phyloP scores from a whole-genome alignment of 1,139 yeast genomes.

The Taphrina betulina region DNA sequence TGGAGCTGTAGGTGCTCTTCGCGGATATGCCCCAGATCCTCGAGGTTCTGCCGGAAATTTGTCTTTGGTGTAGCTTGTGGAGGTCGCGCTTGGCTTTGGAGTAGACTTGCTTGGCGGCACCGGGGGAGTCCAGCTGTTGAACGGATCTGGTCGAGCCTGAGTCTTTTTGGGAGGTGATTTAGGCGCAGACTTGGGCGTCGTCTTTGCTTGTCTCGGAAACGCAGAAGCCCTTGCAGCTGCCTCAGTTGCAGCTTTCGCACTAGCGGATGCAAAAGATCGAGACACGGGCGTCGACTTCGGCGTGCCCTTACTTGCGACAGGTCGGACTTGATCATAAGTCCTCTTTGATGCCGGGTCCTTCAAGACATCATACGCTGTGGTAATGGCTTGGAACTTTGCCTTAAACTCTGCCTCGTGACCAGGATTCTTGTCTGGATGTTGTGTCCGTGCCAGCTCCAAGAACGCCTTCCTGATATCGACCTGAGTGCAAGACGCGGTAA shows the following conservation, averaged over 20 bases:
- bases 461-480: constrained; percentile 30
- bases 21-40: too few species aligned
- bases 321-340: constrained; percentile 32
- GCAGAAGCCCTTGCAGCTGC: not conserved
- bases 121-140: constrained; percentile 11
- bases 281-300: not conserved
- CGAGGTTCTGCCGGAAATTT: not conserved
- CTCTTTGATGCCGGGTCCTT: constrained; percentile 27
- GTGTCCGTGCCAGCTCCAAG: constrained; percentile 28
- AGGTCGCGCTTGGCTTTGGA: not conserved
- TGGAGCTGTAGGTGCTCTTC: too few species aligned
- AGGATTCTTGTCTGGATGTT: constrained; percentile 35
- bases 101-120: not conserved
- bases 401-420: constrained; percentile 31
- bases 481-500: constrained; percentile 9
- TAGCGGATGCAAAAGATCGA: not conserved
- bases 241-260: not conserved
- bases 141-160: not conserved
- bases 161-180: constrained; percentile 14
- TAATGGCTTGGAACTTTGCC: constrained; percentile 33
- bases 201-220: constrained; percentile 7
- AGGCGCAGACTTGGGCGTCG: not conserved
- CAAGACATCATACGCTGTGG: constrained; percentile 33
- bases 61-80: not conserved
- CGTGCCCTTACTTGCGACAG: not conserved